phyloP scores from a whole-genome alignment of 192 early-diverging fungal species.

The Mortierella alpina region DNA sequence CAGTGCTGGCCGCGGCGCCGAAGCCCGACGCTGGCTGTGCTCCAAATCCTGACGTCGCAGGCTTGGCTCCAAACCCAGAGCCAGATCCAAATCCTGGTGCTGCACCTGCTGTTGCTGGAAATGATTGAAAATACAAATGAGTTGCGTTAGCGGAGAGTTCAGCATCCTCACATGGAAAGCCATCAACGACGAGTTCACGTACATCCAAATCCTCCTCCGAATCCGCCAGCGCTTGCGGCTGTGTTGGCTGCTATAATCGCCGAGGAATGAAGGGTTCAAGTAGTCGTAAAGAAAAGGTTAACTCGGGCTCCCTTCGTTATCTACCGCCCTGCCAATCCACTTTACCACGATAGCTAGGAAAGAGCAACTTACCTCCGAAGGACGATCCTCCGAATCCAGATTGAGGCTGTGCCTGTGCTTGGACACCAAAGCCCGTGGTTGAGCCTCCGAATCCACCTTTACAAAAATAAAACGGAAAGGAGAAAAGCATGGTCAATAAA shows the following conservation, averaged over 20 bases:
- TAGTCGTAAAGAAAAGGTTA: not conserved
- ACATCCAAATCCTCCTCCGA: conserved; percentile 54
- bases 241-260: conserved; percentile 3
- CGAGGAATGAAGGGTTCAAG: not conserved
- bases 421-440: conserved; percentile 38
- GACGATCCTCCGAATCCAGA: conserved; percentile 40
- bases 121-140: not conserved
- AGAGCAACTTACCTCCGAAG: conserved; percentile 35
- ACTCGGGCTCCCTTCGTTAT: too few species aligned
- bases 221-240: conserved; percentile 18
- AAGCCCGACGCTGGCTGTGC: conserved; percentile 37
- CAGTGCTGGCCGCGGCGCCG: conserved; percentile 25
- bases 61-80: conserved; percentile 43
- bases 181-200: not conserved
- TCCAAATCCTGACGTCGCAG: conserved; percentile 42
- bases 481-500: not conserved
- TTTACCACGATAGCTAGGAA: not conserved
- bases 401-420: conserved; percentile 43
- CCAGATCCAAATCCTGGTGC: conserved; percentile 44
- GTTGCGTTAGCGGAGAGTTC: not conserved
- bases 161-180: not conserved
- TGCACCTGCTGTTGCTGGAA: conserved; percentile 14
- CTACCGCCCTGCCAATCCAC: too few species aligned
- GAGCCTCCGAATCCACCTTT: conserved; percentile 49
- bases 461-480: not conserved